Evolutionary conservation across 192 early-diverging fungal genomes (phyloP), one percentile per base, ranked within the genome.

Genomic region (Coemansia guatemalensis): DNA sequence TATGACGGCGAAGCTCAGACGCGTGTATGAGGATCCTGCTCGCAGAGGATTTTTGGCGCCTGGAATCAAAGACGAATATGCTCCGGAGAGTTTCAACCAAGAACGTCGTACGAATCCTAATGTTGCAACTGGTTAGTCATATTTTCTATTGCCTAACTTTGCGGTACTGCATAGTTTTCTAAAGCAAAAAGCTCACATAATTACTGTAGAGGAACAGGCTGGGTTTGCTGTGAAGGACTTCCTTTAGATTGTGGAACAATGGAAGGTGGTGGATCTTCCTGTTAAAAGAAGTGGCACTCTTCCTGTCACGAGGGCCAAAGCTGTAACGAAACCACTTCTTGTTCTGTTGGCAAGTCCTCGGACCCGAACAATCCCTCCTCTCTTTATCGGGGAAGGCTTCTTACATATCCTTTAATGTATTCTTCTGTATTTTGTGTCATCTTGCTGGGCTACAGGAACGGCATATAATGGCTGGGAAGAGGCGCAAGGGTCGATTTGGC

Each of bases 1-100:
- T 14, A 74, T 83, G 60, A 85, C 85, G 56, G 78, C 74, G 59
- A 88, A 88, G 68, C 83, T 82, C 30, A 58, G 79, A 52, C 82
- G 82, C 17, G 75, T 84, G 39, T 95, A 95, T 67, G 69, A 82
- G 60, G 83, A 93, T 60, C 80, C 86, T 25, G 67, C 68, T 47
- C 85, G 86, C 29, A 81, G 92, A 21, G 93, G 93, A 3, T 95
- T 93, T 71, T 64, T 95, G 60, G 87, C 87, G 11, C 65, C 70
- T 0, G 70, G 57, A 17, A 75, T 74, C 48, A 81, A 60, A 29
- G 54, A 53, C 12, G 58, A 54, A 49, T 80, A 80, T 58, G 59
- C 18, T 25, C 77, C 77, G 0, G 58, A 56, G 22, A 80, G 77
- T 57, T 74, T 80, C 35, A 80, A 80, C 61, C 56, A 58, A 48